phyloP scores from a whole-genome alignment of 2,329 filamentous ascomycete genomes.

The Penicillium sp. region DNA sequence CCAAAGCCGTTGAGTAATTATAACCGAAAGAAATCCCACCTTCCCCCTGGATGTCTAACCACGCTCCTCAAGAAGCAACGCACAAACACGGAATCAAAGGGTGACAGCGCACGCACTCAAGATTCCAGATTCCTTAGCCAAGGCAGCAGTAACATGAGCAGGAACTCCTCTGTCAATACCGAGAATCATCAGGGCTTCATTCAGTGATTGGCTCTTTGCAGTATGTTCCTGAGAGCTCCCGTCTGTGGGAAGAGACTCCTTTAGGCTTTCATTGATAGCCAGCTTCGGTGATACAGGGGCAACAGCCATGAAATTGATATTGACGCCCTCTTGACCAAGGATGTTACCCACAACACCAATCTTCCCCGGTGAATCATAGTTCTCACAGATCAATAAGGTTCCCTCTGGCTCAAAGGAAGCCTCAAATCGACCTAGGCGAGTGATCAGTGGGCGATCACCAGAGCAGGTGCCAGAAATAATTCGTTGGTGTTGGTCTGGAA shows the following conservation, averaged over 20 bases:
- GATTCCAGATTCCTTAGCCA: conserved; percentile 52
- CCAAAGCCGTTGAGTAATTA: conserved; percentile 4
- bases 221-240: not conserved
- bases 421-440: conserved; percentile 68
- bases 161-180: conserved; percentile 67
- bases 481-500: conserved; percentile 43
- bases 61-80: not conserved
- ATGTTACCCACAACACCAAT: conserved; percentile 74
- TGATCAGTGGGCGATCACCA: conserved; percentile 57
- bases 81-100: conserved; percentile 24
- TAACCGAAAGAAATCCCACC: not conserved
- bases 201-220: conserved; percentile 20
- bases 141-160: conserved; percentile 51
- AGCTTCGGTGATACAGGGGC: conserved; percentile 42
- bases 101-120: conserved; percentile 54
- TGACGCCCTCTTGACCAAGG: conserved; percentile 67
- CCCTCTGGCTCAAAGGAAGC: conserved; percentile 72
- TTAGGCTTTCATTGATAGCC: not conserved
- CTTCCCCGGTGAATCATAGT: conserved; percentile 78
- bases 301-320: conserved; percentile 79
- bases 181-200: conserved; percentile 79
- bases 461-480: conserved; percentile 49
- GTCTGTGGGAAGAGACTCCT: not conserved
- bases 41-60: not conserved
- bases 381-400: conserved; percentile 72